phyloP scores from a whole-genome alignment of 257 asterid species.

The Linderniella brevidens region DNA sequence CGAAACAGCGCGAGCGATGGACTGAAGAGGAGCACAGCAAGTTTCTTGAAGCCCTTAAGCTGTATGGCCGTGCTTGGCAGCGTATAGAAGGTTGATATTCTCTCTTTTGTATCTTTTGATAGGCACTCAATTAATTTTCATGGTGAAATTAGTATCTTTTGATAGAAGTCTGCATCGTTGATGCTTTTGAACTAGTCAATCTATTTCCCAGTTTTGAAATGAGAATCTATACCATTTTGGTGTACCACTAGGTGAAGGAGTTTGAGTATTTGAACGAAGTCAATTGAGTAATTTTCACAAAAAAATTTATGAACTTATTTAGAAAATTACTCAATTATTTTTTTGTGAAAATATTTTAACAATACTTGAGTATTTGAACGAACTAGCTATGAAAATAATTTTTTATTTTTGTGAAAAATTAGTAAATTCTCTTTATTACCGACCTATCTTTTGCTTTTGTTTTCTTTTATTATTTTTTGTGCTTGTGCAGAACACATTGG shows the following conservation, averaged over 20 bases:
- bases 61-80: conserved; percentile 99
- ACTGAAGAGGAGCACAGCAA: conserved; percentile 94
- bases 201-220: no score
- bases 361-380: no score
- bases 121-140: background rate
- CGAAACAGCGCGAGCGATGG: conserved; percentile 98
- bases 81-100: conserved; percentile 71
- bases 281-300: no score
- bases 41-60: conserved; percentile 87
- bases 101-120: conserved; percentile 2
- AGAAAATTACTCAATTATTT: no score
- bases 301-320: no score
- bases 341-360: no score
- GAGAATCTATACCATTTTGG: no score
- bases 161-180: no score
- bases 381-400: no score
- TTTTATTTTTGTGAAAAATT: background rate
- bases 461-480: conserved; percentile 23
- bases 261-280: no score
- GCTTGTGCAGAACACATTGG: conserved; percentile 89
- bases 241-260: no score
- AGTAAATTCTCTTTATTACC: conserved; percentile 20
- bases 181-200: no score
- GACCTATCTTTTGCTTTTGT: conserved; percentile 25
- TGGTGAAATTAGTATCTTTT: background rate